phyloP scores from a whole-genome alignment of 202 grass and related monocot genomes.

The Digitaria exilis region DNA sequence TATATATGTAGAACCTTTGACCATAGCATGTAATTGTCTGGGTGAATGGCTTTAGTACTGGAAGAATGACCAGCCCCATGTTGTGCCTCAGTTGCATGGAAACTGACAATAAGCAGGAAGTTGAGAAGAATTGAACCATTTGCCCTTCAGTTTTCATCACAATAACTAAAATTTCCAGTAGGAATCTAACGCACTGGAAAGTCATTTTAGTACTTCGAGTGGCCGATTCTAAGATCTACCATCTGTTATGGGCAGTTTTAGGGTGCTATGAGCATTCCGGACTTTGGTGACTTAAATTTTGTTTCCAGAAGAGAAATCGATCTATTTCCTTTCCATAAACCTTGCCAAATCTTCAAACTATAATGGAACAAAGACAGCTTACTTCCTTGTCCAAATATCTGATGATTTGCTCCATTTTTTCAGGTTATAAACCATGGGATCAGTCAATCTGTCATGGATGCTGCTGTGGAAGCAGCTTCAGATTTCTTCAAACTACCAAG shows the following conservation, averaged over 20 bases:
- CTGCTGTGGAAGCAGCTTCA: slow-evolving; percentile 61
- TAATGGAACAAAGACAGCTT: slow-evolving; percentile 6
- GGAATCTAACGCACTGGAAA: background rate
- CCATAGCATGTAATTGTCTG: background rate
- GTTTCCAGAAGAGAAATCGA: slow-evolving; percentile 5
- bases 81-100: background rate
- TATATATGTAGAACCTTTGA: slow-evolving; percentile 3
- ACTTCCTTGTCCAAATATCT: background rate
- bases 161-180: background rate
- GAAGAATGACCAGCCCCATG: background rate
- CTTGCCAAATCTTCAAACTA: slow-evolving; percentile 1
- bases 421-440: slow-evolving; percentile 87
- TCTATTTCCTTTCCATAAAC: background rate
- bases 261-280: background rate
- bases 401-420: slow-evolving; percentile 13
- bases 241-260: background rate
- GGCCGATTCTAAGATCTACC: background rate
- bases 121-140: background rate
- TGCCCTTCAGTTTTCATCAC: slow-evolving; percentile 21
- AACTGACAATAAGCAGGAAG: slow-evolving; percentile 17
- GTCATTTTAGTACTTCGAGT: background rate
- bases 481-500: slow-evolving; percentile 63
- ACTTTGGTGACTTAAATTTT: background rate
- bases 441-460: slow-evolving; percentile 55
- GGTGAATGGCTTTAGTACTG: background rate